Base-by-base conservation (phyloP, 805 yeast species). In the Schizosaccharomyces cryophilus region DNA sequence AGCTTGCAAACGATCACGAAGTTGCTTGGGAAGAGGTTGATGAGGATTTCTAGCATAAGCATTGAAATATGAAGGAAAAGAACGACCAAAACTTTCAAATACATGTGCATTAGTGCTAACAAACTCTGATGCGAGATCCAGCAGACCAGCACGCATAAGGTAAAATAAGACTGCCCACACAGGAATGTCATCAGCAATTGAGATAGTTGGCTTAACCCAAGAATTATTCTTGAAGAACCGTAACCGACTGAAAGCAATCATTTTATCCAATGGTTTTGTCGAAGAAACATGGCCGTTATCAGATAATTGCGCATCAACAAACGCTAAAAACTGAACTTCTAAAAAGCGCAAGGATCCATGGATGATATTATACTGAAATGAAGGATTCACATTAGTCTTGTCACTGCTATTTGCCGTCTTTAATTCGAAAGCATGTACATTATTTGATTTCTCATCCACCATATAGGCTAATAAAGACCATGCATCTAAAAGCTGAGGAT, bases 121-220 rank as follows among this genome's bases (percentile, higher is more conserved):
- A 61, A 85, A 78, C 45, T 81, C 82, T 42, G 84, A 72, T 0
- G 95, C 95, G 65, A 88, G 97, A 59, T 80, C 74, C 64, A 79
- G 73, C 65, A 85, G 79, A 1, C 98, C 97, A 2, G 90, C 82
- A 67, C 98, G 81, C 61, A 93, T 70, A 64, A 90, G 74, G 70
- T 86, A 90, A 69, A 84, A 93, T 11, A 93, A 73, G 47, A 87
- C 73, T 0, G 96, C 95, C 98, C 98, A 90, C n/a, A 93, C 79
- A 11, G 97, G 97, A 1, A 80, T 74, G 19, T 88, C 88, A 71
- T 93, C 89, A 29, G 87, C 82, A n/a, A 64, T 62, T 60, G 83
- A 76, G 59, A 85, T 66, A 63, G 78, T 78, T n/a, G 75, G 73
- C 47, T 77, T 66, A 62, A 75, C 76, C 82, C 84, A 77, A 40